Percentiles rank a stretch among this genome's conserved stretches.
phyloP scores from a whole-genome alignment of 192 early-diverging fungal genomes.

The Podila minutissima region DNA sequence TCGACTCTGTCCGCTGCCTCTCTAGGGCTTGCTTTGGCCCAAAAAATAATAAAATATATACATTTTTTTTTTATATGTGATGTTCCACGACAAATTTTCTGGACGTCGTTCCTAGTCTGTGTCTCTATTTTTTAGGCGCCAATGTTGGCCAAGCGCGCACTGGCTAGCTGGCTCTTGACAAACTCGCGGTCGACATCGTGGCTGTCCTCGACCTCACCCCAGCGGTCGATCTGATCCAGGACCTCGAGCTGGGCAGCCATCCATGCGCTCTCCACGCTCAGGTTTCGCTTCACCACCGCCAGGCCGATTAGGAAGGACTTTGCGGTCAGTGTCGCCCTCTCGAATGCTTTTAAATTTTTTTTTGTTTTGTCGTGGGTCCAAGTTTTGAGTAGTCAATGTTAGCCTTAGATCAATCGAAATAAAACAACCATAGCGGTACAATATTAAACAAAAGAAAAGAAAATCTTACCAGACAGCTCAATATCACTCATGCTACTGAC shows the following conservation, averaged over 20 bases:
- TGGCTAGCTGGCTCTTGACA: slow-evolving; percentile 75
- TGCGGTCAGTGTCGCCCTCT: slow-evolving; percentile 82
- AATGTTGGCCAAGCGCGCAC: slow-evolving; percentile 46
- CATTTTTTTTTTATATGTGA: no score
- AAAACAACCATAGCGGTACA: no score
- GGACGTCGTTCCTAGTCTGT: background rate
- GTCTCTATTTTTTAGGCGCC: slow-evolving; percentile 1
- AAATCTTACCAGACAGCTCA: slow-evolving; percentile 69
- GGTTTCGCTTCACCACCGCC: slow-evolving; percentile 80
- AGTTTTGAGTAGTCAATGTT: no score
- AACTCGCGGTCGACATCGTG: slow-evolving; percentile 84
- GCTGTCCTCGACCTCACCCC: slow-evolving; percentile 74
- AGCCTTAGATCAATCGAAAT: no score
- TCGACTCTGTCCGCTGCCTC: no score
- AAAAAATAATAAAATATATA: no score
- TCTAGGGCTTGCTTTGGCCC: no score
- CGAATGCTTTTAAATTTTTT: slow-evolving; percentile 72
- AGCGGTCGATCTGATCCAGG: slow-evolving; percentile 85
- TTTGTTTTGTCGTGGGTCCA: background rate
- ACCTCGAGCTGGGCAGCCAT: slow-evolving; percentile 87
- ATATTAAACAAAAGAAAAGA: no score
- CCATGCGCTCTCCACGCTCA: slow-evolving; percentile 82
- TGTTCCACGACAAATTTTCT: background rate
- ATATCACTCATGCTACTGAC: slow-evolving; percentile 71
- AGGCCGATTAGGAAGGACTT: slow-evolving; percentile 94